These are phyloP conservation scores for Lachancea dasiensis DNA, from an alignment of 805 yeast genomes.

Conservation along the genomic window DNA sequence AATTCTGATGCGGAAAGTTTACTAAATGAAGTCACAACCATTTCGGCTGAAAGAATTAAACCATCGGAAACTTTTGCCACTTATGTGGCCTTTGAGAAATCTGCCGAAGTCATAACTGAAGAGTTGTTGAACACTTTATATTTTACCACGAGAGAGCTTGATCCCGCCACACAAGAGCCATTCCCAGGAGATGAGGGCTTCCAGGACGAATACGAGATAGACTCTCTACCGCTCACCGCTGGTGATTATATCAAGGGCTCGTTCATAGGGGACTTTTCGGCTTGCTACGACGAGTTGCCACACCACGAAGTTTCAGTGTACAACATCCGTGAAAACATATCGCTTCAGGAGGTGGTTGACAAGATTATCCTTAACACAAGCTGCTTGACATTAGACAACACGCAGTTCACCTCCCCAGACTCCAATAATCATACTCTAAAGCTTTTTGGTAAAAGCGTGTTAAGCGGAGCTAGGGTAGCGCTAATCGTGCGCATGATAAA, in stretches of 20 bases:
- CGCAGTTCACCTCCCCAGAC: slow-evolving; percentile 56
- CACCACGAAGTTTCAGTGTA: slow-evolving; percentile 60
- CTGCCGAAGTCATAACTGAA: slow-evolving; percentile 42
- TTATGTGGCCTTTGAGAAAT: slow-evolving; percentile 69
- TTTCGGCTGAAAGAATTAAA: slow-evolving; percentile 64
- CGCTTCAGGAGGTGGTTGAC: slow-evolving; percentile 51
- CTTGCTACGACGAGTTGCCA: slow-evolving; percentile 66
- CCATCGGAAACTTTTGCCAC: slow-evolving; percentile 70
- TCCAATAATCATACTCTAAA: slow-evolving; percentile 62
- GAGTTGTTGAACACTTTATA: slow-evolving; percentile 62
- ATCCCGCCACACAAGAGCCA: slow-evolving; percentile 61
- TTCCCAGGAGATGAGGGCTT: slow-evolving; percentile 74
- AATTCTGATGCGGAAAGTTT: slow-evolving; percentile 35
- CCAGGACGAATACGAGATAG: slow-evolving; percentile 90
- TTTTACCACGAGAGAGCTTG: slow-evolving; percentile 74
- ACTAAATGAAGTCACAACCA: slow-evolving; percentile 56
- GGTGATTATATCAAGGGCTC: slow-evolving; percentile 82
- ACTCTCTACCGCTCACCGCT: slow-evolving; percentile 59
- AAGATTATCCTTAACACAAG: slow-evolving; percentile 49
- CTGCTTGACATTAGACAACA: slow-evolving; percentile 68
- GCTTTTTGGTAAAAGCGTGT: slow-evolving; percentile 67
- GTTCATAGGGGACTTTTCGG: slow-evolving; percentile 68
- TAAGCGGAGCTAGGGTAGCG: slow-evolving; percentile 37
- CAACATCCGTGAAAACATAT: slow-evolving; percentile 46
- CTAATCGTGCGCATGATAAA: slow-evolving; percentile 51